A percentile compares a stretch with the other conserved stretches of the same genome.
Conservation (phyloP, 768 basidiomycete species). For the Ephemerocybe angulata region DNA sequence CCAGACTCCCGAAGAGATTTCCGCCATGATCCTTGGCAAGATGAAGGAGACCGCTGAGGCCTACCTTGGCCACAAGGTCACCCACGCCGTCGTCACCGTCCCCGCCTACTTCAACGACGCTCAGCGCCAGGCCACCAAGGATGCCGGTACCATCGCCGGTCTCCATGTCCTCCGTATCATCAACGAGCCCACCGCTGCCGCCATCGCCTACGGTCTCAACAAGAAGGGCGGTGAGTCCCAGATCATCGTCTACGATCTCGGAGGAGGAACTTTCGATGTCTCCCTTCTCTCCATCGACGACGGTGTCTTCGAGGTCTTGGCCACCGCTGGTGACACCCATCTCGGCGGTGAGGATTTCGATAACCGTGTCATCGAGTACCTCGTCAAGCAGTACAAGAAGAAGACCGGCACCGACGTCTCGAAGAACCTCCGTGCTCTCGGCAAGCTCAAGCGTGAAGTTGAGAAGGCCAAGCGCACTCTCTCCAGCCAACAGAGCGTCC, state of each 20-base stretch:
- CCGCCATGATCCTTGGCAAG: constrained; percentile 92
- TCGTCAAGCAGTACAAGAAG: constrained; percentile 88
- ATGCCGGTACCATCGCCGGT: constrained; percentile 93
- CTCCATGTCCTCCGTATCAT: constrained; percentile 95
- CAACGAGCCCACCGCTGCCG: constrained; percentile 96
- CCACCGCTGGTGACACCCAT: constrained; percentile 92
- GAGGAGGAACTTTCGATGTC: constrained; percentile 98
- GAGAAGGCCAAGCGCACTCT: constrained; percentile 95
- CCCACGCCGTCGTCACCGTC: constrained; percentile 97
- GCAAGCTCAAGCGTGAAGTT: constrained; percentile 90
- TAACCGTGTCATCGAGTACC: constrained; percentile 87
- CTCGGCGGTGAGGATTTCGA: constrained; percentile 96
- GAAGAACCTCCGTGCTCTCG: constrained; percentile 77
- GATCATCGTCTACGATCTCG: constrained; percentile 97
- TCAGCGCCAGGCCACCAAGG: constrained; percentile 98
- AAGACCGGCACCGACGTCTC: constrained; percentile 83
- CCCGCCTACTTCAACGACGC: constrained; percentile 99
- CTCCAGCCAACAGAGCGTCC: constrained; percentile 83
- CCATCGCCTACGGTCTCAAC: constrained; percentile 97
- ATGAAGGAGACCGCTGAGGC: constrained; percentile 99
- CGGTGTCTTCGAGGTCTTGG: constrained; percentile 86
- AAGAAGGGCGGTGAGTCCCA: constrained; percentile 92
- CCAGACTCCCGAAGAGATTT: constrained; percentile 90
- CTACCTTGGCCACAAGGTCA: constrained; percentile 93
- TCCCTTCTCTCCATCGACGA: constrained; percentile 94